Percentiles rank a stretch among this genome's conserved stretches.
These are phyloP conservation scores for Blumeriella jaapii DNA, from an alignment of 2,329 filamentous ascomycete genomes.

Conservation along the genomic window DNA sequence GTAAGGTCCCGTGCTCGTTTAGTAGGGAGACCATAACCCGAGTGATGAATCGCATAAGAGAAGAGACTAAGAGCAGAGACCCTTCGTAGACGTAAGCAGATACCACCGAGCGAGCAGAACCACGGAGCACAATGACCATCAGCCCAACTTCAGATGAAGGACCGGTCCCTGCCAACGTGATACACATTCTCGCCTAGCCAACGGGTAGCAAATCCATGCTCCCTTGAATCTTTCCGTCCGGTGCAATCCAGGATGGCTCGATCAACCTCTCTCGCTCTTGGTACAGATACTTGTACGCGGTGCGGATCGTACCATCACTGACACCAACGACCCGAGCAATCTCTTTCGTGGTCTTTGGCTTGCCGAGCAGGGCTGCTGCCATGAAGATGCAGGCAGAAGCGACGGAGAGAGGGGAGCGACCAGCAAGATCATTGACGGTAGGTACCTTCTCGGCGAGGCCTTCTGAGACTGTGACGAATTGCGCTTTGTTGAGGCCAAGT, in stretches of 20 bases:
- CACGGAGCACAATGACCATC: conserved; percentile 2
- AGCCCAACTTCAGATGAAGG: conserved; percentile 1
- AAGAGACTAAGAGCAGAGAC: too few relatives aligned
- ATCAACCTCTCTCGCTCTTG: conserved; percentile 62
- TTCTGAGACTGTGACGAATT: conserved; percentile 69
- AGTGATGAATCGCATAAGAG: too few relatives aligned
- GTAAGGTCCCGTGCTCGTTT: too few relatives aligned
- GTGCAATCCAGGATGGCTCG: conserved; percentile 62
- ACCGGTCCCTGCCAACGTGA: conserved; percentile 11
- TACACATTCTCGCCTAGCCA: conserved; percentile 23
- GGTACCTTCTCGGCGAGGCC: conserved; percentile 69
- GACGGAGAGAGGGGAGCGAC: conserved; percentile 85
- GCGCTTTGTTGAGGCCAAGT: conserved; percentile 59
- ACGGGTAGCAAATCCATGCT: conserved; percentile 59
- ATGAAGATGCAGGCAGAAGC: conserved; percentile 96
- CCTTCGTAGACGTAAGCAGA: too few relatives aligned
- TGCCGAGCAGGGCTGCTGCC: conserved; percentile 75
- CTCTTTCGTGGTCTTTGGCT: conserved; percentile 70
- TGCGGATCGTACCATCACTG: conserved; percentile 93
- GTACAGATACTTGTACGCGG: conserved; percentile 84
- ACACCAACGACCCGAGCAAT: conserved; percentile 79
- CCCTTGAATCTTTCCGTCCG: conserved; percentile 57
- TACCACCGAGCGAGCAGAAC: too few relatives aligned
- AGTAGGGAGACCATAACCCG: too few relatives aligned
- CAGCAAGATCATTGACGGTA: conserved; percentile 65